Conservation (phyloP, 208 protist genomes). For the Trypanosoma brucei region DNA sequence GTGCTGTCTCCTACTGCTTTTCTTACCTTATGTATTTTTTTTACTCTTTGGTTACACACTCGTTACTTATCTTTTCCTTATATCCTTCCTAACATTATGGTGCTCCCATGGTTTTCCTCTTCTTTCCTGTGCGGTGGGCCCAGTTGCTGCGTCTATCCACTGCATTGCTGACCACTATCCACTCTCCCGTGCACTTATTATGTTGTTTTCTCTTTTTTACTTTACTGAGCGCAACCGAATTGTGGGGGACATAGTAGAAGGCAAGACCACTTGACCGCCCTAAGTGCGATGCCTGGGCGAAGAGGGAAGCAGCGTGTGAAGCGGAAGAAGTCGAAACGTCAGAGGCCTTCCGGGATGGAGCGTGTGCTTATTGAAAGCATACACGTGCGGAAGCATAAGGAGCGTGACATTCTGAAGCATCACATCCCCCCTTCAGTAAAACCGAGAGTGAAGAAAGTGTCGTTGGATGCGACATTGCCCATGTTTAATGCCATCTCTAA, state of each 20-base stretch:
- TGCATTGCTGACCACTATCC: no score
- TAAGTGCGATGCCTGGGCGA: slow-evolving; percentile 68
- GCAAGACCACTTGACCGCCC: not conserved
- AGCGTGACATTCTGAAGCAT: slow-evolving; percentile 72
- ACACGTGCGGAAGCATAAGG: slow-evolving; percentile 75
- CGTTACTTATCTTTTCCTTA: no score
- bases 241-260: not conserved
- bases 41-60: no score
- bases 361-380: slow-evolving; percentile 85
- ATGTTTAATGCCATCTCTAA: slow-evolving; percentile 61
- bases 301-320: slow-evolving; percentile 87
- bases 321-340: slow-evolving; percentile 83
- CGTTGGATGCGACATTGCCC: slow-evolving; percentile 47
- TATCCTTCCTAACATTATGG: no score
- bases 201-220: not conserved
- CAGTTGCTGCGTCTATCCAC: no score
- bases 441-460: slow-evolving; percentile 59
- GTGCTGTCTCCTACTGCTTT: no score
- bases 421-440: slow-evolving; percentile 67
- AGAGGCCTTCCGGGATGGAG: slow-evolving; percentile 81
- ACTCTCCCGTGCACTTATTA: not conserved
- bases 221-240: not conserved
- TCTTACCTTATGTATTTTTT: no score
- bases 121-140: no score
- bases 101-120: no score